Evolutionary conservation across 345 rosid genomes (phyloP).

Genomic region (Gossypium turneri): DNA sequence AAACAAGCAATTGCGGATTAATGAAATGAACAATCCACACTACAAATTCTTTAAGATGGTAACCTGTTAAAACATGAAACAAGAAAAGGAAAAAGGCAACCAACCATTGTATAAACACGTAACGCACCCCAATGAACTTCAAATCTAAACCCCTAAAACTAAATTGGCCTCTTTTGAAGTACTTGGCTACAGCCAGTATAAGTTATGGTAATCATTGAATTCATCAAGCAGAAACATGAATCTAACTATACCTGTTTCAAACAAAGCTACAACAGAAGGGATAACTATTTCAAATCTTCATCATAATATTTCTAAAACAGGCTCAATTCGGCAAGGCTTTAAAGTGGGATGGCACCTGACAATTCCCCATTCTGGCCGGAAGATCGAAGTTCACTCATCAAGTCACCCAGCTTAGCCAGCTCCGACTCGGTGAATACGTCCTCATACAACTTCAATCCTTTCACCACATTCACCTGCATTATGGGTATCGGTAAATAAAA

Average conservation of each 20-base stretch:
- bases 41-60: neutral
- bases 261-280: slow-evolving; percentile 12
- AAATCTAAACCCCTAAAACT: neutral
- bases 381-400: slow-evolving; percentile 51
- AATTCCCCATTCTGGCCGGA: slow-evolving; percentile 86
- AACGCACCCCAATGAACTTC: neutral
- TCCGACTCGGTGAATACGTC: slow-evolving; percentile 59
- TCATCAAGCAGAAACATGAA: slow-evolving; percentile 7
- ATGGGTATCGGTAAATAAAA: slow-evolving; percentile 25
- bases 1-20: no score
- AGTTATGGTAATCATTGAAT: neutral
- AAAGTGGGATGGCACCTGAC: slow-evolving; percentile 44
- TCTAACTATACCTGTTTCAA: neutral
- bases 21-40: no score
- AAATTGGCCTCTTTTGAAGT: neutral
- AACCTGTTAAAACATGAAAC: neutral
- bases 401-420: slow-evolving; percentile 61
- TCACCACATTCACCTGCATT: slow-evolving; percentile 89
- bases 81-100: neutral
- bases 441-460: slow-evolving; percentile 86
- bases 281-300: slow-evolving; percentile 13
- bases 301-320: slow-evolving; percentile 9
- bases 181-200: neutral
- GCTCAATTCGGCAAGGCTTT: slow-evolving; percentile 15
- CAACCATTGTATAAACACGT: neutral